A percentile compares a stretch with the other conserved stretches of the same genome.
Conservation (phyloP, 441 rosid genomes). For the Syzygium syzygioides region DNA sequence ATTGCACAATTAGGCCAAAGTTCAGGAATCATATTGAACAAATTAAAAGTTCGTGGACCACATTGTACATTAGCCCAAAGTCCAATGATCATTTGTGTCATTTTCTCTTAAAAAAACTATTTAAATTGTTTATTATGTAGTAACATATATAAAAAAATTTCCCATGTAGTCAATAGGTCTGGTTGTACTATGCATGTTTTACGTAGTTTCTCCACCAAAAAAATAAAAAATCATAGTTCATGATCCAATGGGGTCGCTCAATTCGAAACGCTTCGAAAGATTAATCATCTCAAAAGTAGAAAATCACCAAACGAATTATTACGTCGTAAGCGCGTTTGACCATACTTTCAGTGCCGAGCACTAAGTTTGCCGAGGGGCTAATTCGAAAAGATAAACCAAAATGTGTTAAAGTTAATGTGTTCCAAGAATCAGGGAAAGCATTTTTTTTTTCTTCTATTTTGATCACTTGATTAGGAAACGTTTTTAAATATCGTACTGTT, state of each 20-base stretch:
- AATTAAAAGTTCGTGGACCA: too few species aligned
- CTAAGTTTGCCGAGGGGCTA: not conserved
- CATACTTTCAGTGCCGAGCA: not conserved
- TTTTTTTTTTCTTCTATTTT: not conserved
- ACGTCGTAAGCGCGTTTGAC: not conserved
- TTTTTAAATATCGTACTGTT: not conserved
- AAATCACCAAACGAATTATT: not conserved
- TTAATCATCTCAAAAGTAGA: not conserved
- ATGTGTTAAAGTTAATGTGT: not conserved
- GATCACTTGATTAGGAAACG: not conserved
- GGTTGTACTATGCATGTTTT: too few species aligned
- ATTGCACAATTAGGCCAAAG: too few species aligned
- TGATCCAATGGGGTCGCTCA: not conserved
- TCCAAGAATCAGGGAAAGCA: not conserved
- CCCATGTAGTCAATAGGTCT: not conserved
- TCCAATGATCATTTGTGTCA: too few species aligned
- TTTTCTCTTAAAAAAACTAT: not conserved
- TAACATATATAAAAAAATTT: not conserved
- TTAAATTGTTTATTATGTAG: not conserved
- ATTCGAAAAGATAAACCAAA: not conserved
- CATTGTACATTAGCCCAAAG: too few species aligned
- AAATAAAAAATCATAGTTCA: not conserved
- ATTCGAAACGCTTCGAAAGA: not conserved
- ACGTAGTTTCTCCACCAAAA: not conserved
- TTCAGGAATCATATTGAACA: too few species aligned